Evolutionary conservation across 2,329 filamentous ascomycete species (phyloP), one percentile per base, ranked within the genome.

Genomic region (Rachicladosporium sp.): DNA sequence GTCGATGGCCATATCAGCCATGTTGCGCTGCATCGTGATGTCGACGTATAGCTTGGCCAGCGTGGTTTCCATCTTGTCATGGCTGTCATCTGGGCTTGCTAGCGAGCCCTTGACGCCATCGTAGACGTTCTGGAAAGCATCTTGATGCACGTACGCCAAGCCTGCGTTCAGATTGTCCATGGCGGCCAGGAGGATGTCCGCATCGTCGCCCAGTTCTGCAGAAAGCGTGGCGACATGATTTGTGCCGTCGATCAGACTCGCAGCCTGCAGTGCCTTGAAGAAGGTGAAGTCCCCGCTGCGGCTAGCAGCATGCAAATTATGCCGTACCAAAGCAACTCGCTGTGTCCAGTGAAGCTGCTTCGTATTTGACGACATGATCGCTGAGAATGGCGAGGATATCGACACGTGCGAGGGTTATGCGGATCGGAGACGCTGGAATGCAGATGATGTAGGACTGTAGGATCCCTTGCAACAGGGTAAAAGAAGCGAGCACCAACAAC

Each of bases 41-140:
- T 68, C 63, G 37, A 68, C 63, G 33, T 60, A 58, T n/a, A 67
- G 46, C 34, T 63, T 58, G 4, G 62, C 50, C 31, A 43, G 47
- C 41, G 50, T 47, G 21, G 48, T 51, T 10, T 55, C 49, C 1
- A 46, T 33, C 12, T 52, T 53, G 12, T 54, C 51, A 21, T 58
- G 54, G n/a, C 40, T 36, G 10, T 42, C 40, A 15, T 32, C 40
- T n/a, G 33, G 34, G 29, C 52, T 53, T 34, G 55, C 53, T 44
- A 52, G 52, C 6, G 44, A 50, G 23, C 57, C 52, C 49, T 64
- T 66, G 15, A 61, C 49, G 30, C 57, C 55, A 40, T 67, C 63
- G 51, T 66, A 67, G 6, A 67, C 59, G 19, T 59, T 60, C 42
- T 66, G 63, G 52, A 65, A 68, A 3, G 62, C 63, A 45, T 68